Evolutionary conservation across 2,329 filamentous ascomycete species (phyloP), one percentile per base, ranked within the genome.

Genomic region (Pseudopithomyces maydicus): DNA sequence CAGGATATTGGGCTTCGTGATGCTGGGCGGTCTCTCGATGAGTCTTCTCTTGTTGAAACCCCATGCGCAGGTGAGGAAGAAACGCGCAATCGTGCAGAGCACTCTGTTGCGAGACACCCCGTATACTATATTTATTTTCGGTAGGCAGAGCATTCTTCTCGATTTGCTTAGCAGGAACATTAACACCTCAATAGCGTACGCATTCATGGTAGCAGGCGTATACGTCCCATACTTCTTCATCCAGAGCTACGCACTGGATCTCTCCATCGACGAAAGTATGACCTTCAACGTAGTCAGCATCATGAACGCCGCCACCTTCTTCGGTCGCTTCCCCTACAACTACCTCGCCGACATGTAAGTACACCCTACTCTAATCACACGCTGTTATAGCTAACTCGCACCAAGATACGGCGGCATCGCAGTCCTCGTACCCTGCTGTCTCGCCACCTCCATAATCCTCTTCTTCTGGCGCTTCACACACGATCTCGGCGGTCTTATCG

Each of bases 1-100:
- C 39, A 78, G 86, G 0, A 80, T 81, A 0, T 77, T 87, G 43
- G 86, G 83, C 0, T 80, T 89, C 52, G 78, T 88, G 19, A 82
- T 84, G 2, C 56, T 56, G 11, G 45, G 29, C 14, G 44, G 33
- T 14, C 42, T 56, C 7, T 42, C 43, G 5, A 20, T 22, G 17
- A 59, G 57, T 22, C 44, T 59, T 3, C 44, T 29, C 3, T 23
- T 54, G 15, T 39, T 59, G 26, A 56, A 39, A 42, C 53, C 53
- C 10, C 49, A 53, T 29, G 29, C 43, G 32, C n/a, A 41, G 20
- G 38, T 12, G 15, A 59, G 46, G 33, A 56, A 50, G 33, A 23
- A 36, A 35, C 38, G 36, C 6, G 45, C 52, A 15, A 45, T 55
- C 2, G 46, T 58, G n/a, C 35, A 42, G 15, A 43, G 20, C 4